These are phyloP conservation scores for Cryptosporidium bovis DNA, from an alignment of 169 alveolate species.

Conservation along the genomic window DNA sequence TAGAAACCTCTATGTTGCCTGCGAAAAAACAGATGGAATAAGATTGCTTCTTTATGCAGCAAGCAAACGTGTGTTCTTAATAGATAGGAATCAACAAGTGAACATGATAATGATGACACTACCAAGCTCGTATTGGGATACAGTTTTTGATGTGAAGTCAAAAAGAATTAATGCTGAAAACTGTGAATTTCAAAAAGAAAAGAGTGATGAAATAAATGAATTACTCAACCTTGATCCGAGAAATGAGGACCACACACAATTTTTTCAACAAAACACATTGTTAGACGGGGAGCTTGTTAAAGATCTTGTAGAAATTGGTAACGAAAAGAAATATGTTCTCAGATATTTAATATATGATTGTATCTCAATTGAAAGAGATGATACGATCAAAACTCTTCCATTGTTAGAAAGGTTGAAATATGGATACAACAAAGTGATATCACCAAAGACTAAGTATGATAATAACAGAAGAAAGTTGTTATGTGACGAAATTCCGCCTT, in stretches of 20 bases:
- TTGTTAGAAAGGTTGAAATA: slow-evolving; percentile 83
- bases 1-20: slow-evolving; percentile 85
- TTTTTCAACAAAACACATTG: slow-evolving; percentile 87
- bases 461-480: slow-evolving; percentile 10
- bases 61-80: slow-evolving; percentile 84
- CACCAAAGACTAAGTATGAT: slow-evolving; percentile 44
- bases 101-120: slow-evolving; percentile 83
- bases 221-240: slow-evolving; percentile 19
- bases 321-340: slow-evolving; percentile 61
- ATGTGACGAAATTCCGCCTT: slow-evolving; percentile 6
- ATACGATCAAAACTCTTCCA: slow-evolving; percentile 80
- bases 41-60: slow-evolving; percentile 88
- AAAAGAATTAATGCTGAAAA: neutral
- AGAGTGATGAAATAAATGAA: neutral
- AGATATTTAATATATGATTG: slow-evolving; percentile 89
- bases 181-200: neutral
- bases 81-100: slow-evolving; percentile 88
- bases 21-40: slow-evolving; percentile 92
- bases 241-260: slow-evolving; percentile 78
- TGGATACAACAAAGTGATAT: slow-evolving; percentile 23
- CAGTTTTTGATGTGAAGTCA: slow-evolving; percentile 32
- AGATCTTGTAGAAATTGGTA: slow-evolving; percentile 76
- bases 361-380: slow-evolving; percentile 84
- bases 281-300: slow-evolving; percentile 90
- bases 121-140: slow-evolving; percentile 77